Percentiles rank a stretch among this genome's conserved stretches.
phyloP scores from a whole-genome alignment of 2,329 filamentous ascomycete species.

The Cladophialophora exuberans region DNA sequence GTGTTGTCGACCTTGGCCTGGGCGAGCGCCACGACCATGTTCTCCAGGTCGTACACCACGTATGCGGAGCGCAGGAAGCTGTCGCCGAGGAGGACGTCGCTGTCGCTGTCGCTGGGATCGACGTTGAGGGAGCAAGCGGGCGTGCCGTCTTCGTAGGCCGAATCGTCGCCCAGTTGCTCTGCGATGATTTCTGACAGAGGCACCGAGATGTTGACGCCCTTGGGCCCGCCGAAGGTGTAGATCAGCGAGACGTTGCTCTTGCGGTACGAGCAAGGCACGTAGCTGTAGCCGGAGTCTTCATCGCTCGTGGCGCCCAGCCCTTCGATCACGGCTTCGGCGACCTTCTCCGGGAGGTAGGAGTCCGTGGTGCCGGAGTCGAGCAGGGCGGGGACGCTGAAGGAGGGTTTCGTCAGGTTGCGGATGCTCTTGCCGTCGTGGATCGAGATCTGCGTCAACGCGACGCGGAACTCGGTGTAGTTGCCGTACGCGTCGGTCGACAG shows the following conservation, averaged over 20 bases:
- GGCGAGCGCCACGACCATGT: slow-evolving; percentile 71
- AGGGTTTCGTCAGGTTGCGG: slow-evolving; percentile 46
- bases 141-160: slow-evolving; percentile 46
- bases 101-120: slow-evolving; percentile 49
- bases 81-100: slow-evolving; percentile 67
- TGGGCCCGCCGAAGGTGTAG: slow-evolving; percentile 57
- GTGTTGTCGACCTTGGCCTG: slow-evolving; percentile 57
- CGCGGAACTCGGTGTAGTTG: slow-evolving; percentile 59
- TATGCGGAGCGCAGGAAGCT: slow-evolving; percentile 76
- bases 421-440: slow-evolving; percentile 40
- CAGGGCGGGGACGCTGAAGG: slow-evolving; percentile 59
- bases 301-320: slow-evolving; percentile 56
- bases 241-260: slow-evolving; percentile 42
- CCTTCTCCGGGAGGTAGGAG: slow-evolving; percentile 66
- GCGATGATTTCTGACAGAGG: slow-evolving; percentile 59
- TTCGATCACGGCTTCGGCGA: slow-evolving; percentile 57
- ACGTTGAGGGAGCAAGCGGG: slow-evolving; percentile 53
- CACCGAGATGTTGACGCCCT: slow-evolving; percentile 37
- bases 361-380: slow-evolving; percentile 75
- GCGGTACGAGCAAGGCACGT: slow-evolving; percentile 46
- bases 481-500: slow-evolving; percentile 3
- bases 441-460: slow-evolving; percentile 47
- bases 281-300: slow-evolving; percentile 49
- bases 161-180: slow-evolving; percentile 44
- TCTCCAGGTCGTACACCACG: slow-evolving; percentile 74